Evolutionary conservation across 805 yeast species (phyloP), one percentile per base, ranked within the genome.

Genomic region (Sungouiella thailandica): DNA sequence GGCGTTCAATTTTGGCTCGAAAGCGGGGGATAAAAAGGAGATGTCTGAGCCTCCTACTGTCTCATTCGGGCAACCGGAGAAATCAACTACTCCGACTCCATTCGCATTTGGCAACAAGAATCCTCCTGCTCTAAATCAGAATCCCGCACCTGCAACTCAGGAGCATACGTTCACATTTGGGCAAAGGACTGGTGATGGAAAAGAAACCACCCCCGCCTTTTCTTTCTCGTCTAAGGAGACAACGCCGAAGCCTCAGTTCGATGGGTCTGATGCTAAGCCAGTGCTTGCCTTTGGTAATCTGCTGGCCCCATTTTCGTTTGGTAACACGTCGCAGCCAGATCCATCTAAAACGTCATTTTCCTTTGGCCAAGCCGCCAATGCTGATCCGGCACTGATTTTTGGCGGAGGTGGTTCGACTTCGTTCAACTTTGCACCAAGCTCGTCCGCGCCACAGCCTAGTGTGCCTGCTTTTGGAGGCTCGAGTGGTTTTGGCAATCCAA

Each of bases 381-480:
- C 62, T 4, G 62, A 57, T 34, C 65, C 65, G 1, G 53, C 65
- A 1, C 36, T 44, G 31, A 52, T 59, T 10, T 60, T 60, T 37
- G 62, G 60, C 8, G 47, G 44, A 2, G 36, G 38, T 9, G 27
- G 22, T 6, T 27, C 26, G 10, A 41, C 47, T 9, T 36, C 40
- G 3, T 44, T 44, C 35, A 44, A 33, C 27, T 41, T 44, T 31
- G 31, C 46, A 1, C 36, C 31, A 2, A 33, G 27, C 19, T 5
- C 27, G 3, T 29, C 37, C 4, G 40, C 45, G 3, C 14, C 34
- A 20, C 18, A 23, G 11, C 28, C 23, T 11, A 37, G 23, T n/a
- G 32, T 36, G 18, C 15, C 32, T 17, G 29, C 27, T 17, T 22
- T 13, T 7, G 17, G 12, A 14, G 25, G 12, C 12, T 20, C 29